Percentiles rank a stretch among this genome's conserved stretches.
phyloP scores from a whole-genome alignment of 75 land plant genomes.

The Sequoiadendron giganteum region DNA sequence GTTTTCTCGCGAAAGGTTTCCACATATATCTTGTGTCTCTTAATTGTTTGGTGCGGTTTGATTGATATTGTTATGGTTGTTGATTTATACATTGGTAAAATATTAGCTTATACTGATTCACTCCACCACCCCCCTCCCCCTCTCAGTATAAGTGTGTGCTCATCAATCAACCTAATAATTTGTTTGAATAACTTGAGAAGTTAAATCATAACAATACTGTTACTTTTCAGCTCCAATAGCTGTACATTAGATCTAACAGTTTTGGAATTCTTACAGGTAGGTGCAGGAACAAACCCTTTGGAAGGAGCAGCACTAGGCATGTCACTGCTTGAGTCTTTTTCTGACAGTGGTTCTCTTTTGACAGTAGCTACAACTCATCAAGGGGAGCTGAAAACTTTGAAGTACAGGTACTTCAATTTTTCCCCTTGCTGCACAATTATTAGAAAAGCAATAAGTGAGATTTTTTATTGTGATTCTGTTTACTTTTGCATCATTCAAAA shows the following conservation, averaged over 20 bases:
- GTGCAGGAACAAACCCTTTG: conserved; percentile 94
- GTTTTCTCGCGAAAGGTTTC: no score
- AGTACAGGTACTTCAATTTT: conserved; percentile 67
- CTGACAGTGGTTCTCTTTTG: conserved; percentile 57
- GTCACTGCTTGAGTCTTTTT: conserved; percentile 88
- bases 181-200: background rate
- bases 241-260: background rate
- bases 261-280: conserved; percentile 50
- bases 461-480: background rate
- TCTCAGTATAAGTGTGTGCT: no score
- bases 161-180: no score
- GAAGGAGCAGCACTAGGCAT: conserved; percentile 98
- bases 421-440: background rate
- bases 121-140: no score
- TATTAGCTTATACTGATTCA: no score
- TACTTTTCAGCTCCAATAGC: background rate
- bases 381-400: conserved; percentile 92
- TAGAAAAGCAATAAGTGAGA: background rate
- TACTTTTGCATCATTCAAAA: background rate
- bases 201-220: background rate
- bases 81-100: no score
- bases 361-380: conserved; percentile 95
- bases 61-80: no score
- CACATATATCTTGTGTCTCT: no score
- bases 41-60: no score